Percentiles rank a stretch among this genome's conserved stretches.
Evolutionary conservation across 2,329 filamentous ascomycete genomes (phyloP).

Genomic region (Fusarium sp.): DNA sequence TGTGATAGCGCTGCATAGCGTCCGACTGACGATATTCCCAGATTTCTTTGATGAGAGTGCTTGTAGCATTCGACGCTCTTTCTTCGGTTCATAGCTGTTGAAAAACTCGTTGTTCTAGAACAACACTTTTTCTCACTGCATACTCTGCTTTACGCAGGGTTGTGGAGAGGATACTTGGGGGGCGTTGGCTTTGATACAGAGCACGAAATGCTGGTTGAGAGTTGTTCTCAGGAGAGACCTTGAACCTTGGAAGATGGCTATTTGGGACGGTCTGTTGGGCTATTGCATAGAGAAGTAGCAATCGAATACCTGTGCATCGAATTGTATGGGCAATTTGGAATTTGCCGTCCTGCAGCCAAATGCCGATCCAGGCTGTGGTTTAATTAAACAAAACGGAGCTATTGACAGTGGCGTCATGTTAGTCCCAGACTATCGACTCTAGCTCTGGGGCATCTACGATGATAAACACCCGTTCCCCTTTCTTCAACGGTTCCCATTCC

Average conservation of each 20-base stretch:
- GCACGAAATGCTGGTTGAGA: too few species aligned
- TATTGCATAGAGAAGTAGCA: too few species aligned
- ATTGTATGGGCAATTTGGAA: neutral
- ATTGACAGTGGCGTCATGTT: neutral
- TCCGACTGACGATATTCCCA: slow-evolving; percentile 12
- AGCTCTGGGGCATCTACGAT: neutral
- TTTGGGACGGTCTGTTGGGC: too few species aligned
- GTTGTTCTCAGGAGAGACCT: neutral
- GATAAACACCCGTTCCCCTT: slow-evolving; percentile 5
- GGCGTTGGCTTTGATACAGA: too few species aligned
- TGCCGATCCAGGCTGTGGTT: too few species aligned
- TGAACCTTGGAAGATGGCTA: too few species aligned
- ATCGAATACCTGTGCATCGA: neutral
- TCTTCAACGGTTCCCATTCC: neutral
- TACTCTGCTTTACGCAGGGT: slow-evolving; percentile 59
- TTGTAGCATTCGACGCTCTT: slow-evolving; percentile 13
- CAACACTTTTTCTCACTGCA: slow-evolving; percentile 65
- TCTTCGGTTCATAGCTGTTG: slow-evolving; percentile 36
- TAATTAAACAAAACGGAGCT: neutral
- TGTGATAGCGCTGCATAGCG: slow-evolving; percentile 24
- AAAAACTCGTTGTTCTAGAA: slow-evolving; percentile 38
- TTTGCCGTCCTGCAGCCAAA: neutral
- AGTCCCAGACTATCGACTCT: slow-evolving; percentile 6
- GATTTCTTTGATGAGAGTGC: slow-evolving; percentile 2
- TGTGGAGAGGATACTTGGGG: slow-evolving; percentile 60